phyloP scores from a whole-genome alignment of 2,329 filamentous ascomycete genomes.

The Teratosphaeriaceae sp. region DNA sequence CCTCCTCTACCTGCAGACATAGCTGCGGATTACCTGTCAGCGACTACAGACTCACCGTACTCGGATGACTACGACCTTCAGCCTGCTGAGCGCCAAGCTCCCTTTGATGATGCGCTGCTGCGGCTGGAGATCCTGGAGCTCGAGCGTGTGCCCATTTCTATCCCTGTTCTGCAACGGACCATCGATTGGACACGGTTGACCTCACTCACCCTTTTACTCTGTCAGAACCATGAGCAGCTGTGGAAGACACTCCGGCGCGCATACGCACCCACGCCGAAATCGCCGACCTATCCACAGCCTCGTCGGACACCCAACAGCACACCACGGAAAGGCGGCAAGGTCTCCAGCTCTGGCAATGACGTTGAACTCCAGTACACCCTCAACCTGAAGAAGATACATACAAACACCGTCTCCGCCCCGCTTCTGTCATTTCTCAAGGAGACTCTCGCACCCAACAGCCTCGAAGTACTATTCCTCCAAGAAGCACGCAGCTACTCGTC shows the following conservation, averaged over 20 bases:
- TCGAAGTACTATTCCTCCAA: conserved; percentile 75
- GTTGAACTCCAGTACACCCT: conserved; percentile 49
- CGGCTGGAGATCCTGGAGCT: conserved; percentile 66
- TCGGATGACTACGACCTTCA: not conserved
- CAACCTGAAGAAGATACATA: conserved; percentile 66
- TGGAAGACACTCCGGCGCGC: conserved; percentile 65
- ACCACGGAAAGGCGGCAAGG: conserved; percentile 21
- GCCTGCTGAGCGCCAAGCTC: conserved; percentile 14
- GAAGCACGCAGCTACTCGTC: conserved; percentile 51
- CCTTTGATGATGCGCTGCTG: conserved; percentile 55
- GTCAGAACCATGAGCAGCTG: conserved; percentile 63
- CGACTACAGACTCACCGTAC: not conserved
- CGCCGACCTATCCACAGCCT: conserved; percentile 32
- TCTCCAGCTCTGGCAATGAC: conserved; percentile 10
- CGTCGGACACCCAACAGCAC: conserved; percentile 24
- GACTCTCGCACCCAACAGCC: conserved; percentile 66
- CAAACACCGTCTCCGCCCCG: conserved; percentile 61
- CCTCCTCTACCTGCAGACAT: not conserved
- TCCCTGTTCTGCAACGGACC: conserved; percentile 61
- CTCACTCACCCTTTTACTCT: conserved; percentile 66
- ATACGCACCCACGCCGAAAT: conserved; percentile 33
- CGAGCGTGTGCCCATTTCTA: conserved; percentile 66
- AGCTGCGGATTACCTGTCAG: not conserved
- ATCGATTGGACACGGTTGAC: conserved; percentile 70
- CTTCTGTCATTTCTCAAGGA: conserved; percentile 71